phyloP scores from a whole-genome alignment of 192 early-diverging fungal species.

The Obelidium mucronatum region DNA sequence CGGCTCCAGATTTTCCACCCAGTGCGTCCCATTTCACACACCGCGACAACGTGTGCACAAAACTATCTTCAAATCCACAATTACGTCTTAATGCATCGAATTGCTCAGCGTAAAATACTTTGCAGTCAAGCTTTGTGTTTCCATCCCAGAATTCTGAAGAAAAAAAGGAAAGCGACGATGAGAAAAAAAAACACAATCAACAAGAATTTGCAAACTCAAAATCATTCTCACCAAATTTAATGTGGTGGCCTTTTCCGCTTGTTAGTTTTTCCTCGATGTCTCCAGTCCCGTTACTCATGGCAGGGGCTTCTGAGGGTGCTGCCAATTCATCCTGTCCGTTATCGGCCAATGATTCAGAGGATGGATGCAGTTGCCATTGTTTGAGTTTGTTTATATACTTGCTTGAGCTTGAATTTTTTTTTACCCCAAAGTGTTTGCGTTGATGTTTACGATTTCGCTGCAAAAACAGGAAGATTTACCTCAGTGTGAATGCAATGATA shows the following conservation, averaged over 20 bases:
- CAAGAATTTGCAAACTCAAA: background rate
- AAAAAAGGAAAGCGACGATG: background rate
- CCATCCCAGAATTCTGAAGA: constrained; percentile 46
- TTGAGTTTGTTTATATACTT: constrained; percentile 24
- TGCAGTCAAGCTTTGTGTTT: constrained; percentile 44
- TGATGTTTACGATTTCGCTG: background rate
- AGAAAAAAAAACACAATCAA: background rate
- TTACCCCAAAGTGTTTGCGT: background rate
- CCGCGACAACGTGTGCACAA: constrained; percentile 45
- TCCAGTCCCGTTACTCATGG: constrained; percentile 40
- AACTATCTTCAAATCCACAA: constrained; percentile 49
- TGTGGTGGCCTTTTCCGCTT: constrained; percentile 74
- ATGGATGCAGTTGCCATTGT: constrained; percentile 29
- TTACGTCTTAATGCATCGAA: constrained; percentile 52
- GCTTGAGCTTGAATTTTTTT: constrained; percentile 24
- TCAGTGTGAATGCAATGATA: constrained; percentile 58
- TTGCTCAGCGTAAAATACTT: constrained; percentile 53
- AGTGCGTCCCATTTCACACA: constrained; percentile 51
- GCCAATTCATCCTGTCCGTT: background rate
- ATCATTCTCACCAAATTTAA: constrained; percentile 74
- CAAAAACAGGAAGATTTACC: constrained; percentile 8
- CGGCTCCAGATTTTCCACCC: constrained; percentile 55
- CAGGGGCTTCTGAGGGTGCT: background rate
- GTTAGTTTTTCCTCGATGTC: constrained; percentile 72
- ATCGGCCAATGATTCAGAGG: background rate